Percentiles rank a stretch among this genome's conserved stretches.
Evolutionary conservation across 2,329 filamentous ascomycete species (phyloP).

Genomic region (Keithomyces neogunnii): DNA sequence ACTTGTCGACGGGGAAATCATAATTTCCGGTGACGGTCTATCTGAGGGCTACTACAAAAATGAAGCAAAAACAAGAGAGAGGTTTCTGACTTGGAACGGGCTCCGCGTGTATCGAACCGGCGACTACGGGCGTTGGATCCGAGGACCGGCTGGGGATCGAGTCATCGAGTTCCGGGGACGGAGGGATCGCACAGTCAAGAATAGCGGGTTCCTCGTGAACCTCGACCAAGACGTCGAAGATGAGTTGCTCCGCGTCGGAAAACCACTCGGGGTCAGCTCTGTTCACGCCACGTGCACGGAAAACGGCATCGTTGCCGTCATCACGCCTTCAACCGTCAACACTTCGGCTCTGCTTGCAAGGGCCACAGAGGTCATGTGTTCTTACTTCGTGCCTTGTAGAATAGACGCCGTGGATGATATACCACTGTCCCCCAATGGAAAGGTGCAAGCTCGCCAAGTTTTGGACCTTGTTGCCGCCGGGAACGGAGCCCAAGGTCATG

Average conservation of each 20-base stretch:
- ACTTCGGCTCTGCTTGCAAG: not conserved
- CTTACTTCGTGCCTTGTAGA: conserved; percentile 4
- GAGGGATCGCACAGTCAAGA: conserved; percentile 7
- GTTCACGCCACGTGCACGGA: conserved; percentile 3
- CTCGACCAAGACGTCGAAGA: conserved; percentile 7
- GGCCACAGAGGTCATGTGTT: conserved; percentile 2
- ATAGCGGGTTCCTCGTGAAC: conserved; percentile 5
- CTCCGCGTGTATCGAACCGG: conserved; percentile 3
- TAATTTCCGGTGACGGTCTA: conserved; percentile 5
- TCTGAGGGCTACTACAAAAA: conserved; percentile 5
- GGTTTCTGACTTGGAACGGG: not conserved
- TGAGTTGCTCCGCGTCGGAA: not conserved
- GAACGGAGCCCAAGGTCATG: not conserved
- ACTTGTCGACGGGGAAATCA: conserved; percentile 2
- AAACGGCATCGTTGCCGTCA: conserved; percentile 5
- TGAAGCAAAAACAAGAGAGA: not conserved
- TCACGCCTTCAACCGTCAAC: conserved; percentile 4
- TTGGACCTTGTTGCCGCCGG: not conserved
- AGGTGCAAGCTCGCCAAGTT: conserved; percentile 2
- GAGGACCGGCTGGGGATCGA: not conserved
- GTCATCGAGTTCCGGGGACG: conserved; percentile 6
- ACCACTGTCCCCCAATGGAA: conserved; percentile 5
- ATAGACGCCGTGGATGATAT: conserved; percentile 1
- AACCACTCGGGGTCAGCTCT: conserved; percentile 1
- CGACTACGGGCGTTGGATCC: conserved; percentile 5